Evolutionary conservation across 331 rosid species (phyloP).

Genomic region (Prunus yedoensis): DNA sequence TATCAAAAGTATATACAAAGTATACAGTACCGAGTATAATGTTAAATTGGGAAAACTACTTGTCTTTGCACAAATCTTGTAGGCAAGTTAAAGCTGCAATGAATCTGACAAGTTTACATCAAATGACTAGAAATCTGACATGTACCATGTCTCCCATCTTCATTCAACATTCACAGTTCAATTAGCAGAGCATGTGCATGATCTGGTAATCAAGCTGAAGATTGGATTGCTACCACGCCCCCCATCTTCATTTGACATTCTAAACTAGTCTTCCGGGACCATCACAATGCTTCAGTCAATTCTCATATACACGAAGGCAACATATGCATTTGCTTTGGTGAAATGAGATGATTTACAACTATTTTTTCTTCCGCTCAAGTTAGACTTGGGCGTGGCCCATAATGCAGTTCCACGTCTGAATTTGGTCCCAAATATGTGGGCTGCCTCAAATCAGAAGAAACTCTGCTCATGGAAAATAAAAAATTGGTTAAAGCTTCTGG

Average conservation of each 20-base stretch:
- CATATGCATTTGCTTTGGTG: neutral
- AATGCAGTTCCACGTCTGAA: slow-evolving; percentile 36
- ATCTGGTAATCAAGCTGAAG: neutral
- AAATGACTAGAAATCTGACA: neutral
- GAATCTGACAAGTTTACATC: neutral
- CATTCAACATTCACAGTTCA: neutral
- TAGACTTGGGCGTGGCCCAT: slow-evolving; percentile 49
- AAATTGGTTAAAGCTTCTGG: neutral
- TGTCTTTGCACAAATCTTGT: neutral
- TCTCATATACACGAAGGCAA: neutral
- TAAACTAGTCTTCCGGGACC: neutral
- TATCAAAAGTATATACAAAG: neutral
- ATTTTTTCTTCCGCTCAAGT: slow-evolving; percentile 24
- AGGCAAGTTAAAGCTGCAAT: neutral
- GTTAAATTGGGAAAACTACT: neutral
- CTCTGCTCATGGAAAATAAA: neutral
- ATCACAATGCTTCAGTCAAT: neutral
- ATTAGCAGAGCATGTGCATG: neutral
- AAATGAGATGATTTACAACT: neutral
- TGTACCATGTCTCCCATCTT: neutral
- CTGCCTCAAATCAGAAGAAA: neutral
- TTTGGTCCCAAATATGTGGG: neutral
- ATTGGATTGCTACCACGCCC: neutral
- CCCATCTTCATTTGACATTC: neutral
- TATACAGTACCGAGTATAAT: neutral